phyloP scores from a whole-genome alignment of 1,284 basidiomycete genomes.

The Peniophora sp. region DNA sequence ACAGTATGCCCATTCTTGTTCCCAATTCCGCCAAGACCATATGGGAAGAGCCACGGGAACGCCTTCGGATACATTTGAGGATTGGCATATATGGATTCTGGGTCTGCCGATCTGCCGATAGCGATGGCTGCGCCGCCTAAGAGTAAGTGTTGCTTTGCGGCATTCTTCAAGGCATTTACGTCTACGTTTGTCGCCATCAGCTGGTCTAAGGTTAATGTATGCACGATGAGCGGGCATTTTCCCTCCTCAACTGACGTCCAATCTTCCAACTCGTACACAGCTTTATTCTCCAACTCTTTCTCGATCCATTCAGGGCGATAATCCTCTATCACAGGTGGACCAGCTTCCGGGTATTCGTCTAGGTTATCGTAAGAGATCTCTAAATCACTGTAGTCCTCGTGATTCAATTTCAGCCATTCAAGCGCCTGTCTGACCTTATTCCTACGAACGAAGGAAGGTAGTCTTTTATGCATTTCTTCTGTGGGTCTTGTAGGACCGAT shows the following conservation, averaged over 20 bases:
- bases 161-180: background rate
- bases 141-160: constrained; percentile 10
- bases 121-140: constrained; percentile 7
- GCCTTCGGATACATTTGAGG: constrained; percentile 22
- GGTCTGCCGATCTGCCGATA: constrained; percentile 12
- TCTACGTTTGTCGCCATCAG: constrained; percentile 4
- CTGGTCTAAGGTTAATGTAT: constrained; percentile 24
- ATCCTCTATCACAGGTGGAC: constrained; percentile 18
- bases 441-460: constrained; percentile 25
- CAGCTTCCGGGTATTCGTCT: constrained; percentile 21
- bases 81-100: constrained; percentile 22
- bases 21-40: constrained; percentile 24
- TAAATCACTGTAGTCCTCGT: constrained; percentile 28
- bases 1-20: constrained; percentile 5
- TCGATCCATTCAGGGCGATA: background rate
- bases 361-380: constrained; percentile 26
- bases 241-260: constrained; percentile 23
- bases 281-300: background rate
- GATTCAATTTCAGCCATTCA: constrained; percentile 30
- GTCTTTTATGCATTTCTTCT: constrained; percentile 20
- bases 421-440: constrained; percentile 22
- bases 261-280: constrained; percentile 9
- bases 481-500: constrained; percentile 24
- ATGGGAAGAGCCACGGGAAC: constrained; percentile 31
- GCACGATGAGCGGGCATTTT: constrained; percentile 26